Conservation (phyloP, 371 early-diverging fungal species). For the Enterocytospora artemiae region DNA sequence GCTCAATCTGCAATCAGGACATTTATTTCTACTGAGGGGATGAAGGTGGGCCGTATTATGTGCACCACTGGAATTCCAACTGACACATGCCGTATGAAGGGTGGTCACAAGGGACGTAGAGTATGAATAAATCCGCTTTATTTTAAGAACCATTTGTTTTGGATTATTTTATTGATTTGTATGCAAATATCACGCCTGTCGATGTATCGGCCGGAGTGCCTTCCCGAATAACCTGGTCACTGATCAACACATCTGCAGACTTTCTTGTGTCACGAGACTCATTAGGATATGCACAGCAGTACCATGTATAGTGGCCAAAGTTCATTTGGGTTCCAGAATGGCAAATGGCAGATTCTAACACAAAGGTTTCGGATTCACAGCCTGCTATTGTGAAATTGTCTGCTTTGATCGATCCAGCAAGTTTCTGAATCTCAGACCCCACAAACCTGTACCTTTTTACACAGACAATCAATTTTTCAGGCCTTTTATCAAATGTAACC, state of each 20-base stretch:
- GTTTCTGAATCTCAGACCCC: background rate
- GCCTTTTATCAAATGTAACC: background rate
- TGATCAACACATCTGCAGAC: too few relatives aligned
- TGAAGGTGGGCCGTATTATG: slow-evolving; percentile 94
- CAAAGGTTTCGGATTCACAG: background rate
- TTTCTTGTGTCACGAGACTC: too few relatives aligned
- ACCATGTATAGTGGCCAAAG: slow-evolving; percentile 46
- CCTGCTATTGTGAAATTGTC: background rate
- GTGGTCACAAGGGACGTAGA: slow-evolving; percentile 99
- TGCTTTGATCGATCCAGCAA: slow-evolving; percentile 3
- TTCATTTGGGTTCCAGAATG: slow-evolving; percentile 30
- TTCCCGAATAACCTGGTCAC: too few relatives aligned
- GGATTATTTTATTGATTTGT: too few relatives aligned
- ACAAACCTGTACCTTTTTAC: slow-evolving; percentile 8
- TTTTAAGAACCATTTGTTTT: too few relatives aligned
- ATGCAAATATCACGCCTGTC: too few relatives aligned
- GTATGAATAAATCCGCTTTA: slow-evolving; percentile 62
- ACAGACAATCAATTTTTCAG: slow-evolving; percentile 1
- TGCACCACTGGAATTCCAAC: slow-evolving; percentile 97
- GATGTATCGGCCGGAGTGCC: too few relatives aligned
- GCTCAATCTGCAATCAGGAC: slow-evolving; percentile 98
- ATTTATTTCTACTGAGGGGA: slow-evolving; percentile 86
- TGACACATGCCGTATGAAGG: slow-evolving; percentile 95
- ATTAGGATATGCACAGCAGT: too few relatives aligned
- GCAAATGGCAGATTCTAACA: slow-evolving; percentile 8